phyloP scores from a whole-genome alignment of 2,329 filamentous ascomycete species.

The Penicillium sp. region DNA sequence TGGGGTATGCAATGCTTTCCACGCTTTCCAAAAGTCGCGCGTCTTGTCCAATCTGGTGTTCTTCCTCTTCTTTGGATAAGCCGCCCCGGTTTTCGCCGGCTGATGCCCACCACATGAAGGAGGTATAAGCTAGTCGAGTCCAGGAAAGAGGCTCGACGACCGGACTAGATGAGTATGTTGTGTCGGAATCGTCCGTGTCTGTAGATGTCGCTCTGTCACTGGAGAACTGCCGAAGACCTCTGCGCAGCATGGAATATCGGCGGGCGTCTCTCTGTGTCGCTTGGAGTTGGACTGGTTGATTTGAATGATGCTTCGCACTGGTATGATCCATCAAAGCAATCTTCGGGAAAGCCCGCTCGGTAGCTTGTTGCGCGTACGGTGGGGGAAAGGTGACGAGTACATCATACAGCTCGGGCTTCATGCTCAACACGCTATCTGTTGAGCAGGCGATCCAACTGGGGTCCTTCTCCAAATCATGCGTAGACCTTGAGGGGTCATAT shows the following conservation, averaged over 20 bases:
- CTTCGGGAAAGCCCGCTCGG: constrained; percentile 66
- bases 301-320: constrained; percentile 46
- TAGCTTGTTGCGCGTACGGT: constrained; percentile 52
- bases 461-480: constrained; percentile 33
- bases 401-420: constrained; percentile 84
- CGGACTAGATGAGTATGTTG: constrained; percentile 40
- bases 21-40: constrained; percentile 36
- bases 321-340: constrained; percentile 59
- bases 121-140: constrained; percentile 56
- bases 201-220: constrained; percentile 18
- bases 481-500: constrained; percentile 48
- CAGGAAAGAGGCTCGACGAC: constrained; percentile 56
- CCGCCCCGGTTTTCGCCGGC: constrained; percentile 56
- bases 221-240: constrained; percentile 49
- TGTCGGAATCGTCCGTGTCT: constrained; percentile 34
- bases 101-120: constrained; percentile 64
- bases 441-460: constrained; percentile 89
- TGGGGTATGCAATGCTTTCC: constrained; percentile 31
- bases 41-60: constrained; percentile 43
- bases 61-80: constrained; percentile 51
- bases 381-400: constrained; percentile 78
- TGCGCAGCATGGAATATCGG: constrained; percentile 65
- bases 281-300: constrained; percentile 50
- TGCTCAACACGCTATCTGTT: constrained; percentile 84
- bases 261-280: constrained; percentile 87